phyloP scores from a whole-genome alignment of 2,329 filamentous ascomycete species.

The Akanthomyces muscarius region DNA sequence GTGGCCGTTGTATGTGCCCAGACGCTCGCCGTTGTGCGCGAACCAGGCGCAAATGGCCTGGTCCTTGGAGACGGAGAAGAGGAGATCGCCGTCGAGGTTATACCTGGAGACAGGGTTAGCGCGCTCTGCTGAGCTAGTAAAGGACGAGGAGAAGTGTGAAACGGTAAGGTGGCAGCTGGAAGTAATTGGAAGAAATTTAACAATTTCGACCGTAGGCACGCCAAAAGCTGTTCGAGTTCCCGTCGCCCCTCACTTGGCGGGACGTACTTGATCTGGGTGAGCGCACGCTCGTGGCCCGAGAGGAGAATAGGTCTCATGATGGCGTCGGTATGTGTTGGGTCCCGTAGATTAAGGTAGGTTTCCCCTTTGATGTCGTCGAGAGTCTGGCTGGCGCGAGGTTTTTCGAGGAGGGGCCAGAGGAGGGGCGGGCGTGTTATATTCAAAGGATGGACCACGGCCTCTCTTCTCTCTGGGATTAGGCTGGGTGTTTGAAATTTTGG shows the following conservation, averaged over 20 bases:
- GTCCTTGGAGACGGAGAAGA: slow-evolving; percentile 95
- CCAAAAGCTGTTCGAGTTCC: neutral
- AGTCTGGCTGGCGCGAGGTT: slow-evolving; percentile 10
- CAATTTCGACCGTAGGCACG: neutral
- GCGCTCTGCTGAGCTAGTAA: slow-evolving; percentile 17
- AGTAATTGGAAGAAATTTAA: neutral
- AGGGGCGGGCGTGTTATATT: slow-evolving; percentile 13
- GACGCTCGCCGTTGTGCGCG: slow-evolving; percentile 94
- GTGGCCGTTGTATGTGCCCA: slow-evolving; percentile 95
- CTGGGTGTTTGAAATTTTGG: slow-evolving; percentile 39
- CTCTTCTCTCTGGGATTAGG: slow-evolving; percentile 17
- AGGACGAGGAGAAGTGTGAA: slow-evolving; percentile 13
- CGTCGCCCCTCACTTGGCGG: slow-evolving; percentile 10
- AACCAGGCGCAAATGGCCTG: slow-evolving; percentile 97
- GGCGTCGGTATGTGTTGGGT: slow-evolving; percentile 19
- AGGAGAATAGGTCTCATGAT: slow-evolving; percentile 96
- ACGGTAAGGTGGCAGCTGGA: slow-evolving; percentile 8
- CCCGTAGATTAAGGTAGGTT: neutral
- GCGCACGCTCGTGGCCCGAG: slow-evolving; percentile 91
- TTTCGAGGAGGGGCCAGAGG: slow-evolving; percentile 12
- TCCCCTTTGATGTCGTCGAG: neutral
- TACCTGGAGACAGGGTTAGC: slow-evolving; percentile 51
- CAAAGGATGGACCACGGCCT: slow-evolving; percentile 5
- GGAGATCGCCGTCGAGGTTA: slow-evolving; percentile 91
- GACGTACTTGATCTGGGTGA: slow-evolving; percentile 84